A percentile compares a stretch with the other conserved stretches of the same genome.
Evolutionary conservation across 768 basidiomycete genomes (phyloP).

Genomic region (Boletus vinaceobasis): DNA sequence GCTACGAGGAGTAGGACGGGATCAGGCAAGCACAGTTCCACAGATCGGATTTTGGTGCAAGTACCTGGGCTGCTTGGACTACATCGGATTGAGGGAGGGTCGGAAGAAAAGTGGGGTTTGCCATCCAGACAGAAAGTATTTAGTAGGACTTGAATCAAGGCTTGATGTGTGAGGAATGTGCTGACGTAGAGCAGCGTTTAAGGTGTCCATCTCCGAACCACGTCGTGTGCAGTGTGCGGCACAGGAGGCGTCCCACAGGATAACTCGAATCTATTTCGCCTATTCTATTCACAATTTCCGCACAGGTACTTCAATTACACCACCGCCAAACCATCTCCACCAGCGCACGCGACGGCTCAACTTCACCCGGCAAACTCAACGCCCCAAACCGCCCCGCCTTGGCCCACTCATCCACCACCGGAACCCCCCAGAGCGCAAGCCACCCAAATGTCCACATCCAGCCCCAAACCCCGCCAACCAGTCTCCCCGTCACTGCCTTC

Average conservation of each 20-base stretch:
- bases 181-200: background rate
- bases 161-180: background rate
- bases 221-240: no score
- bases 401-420: constrained; percentile 42
- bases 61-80: constrained; percentile 58
- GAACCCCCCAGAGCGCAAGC: constrained; percentile 46
- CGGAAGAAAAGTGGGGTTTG: constrained; percentile 45
- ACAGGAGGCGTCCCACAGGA: background rate
- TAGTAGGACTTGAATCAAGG: background rate
- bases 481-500: constrained; percentile 39
- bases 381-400: constrained; percentile 13
- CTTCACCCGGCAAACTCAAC: constrained; percentile 5
- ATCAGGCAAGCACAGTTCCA: constrained; percentile 6
- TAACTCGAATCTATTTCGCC: no score
- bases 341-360: constrained; percentile 16
- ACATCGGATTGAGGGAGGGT: constrained; percentile 49
- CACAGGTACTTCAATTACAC: background rate
- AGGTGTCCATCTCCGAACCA: background rate
- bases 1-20: constrained; percentile 35
- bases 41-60: constrained; percentile 23
- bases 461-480: constrained; percentile 46
- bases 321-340: constrained; percentile 18
- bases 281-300: background rate
- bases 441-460: constrained; percentile 52
- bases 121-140: constrained; percentile 11